Evolutionary conservation across 345 rosid genomes (phyloP), one percentile per base, ranked within the genome.

Genomic region (Euclidium syriacum): DNA sequence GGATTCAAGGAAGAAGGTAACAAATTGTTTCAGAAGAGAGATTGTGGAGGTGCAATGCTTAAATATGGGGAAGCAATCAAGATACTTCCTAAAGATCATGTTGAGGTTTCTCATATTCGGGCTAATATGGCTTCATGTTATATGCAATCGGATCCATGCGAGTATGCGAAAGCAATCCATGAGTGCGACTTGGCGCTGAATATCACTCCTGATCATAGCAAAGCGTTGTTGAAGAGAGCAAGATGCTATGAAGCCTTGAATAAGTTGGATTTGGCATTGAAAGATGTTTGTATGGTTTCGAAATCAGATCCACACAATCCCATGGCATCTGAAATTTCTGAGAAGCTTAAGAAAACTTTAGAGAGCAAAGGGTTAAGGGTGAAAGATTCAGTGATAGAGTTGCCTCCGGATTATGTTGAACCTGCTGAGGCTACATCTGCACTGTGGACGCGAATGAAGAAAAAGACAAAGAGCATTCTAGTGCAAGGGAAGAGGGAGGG

Each of bases 201-300:
- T 72, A 81, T 86, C 30, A 73, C 87, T 1, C 96, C 91, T 10
- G 82, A 76, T 58, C 81, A 80, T 68, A 73, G 78, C 56, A 88
- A 85, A 76, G 90, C 96, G 1, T 74, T 91, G 70, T 35, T 88
- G 55, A 91, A 91, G 77, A 81, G 96, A 71, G 90, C 96, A 1
- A 82, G 95, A 73, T 91, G 98, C 62, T 86, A 85, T 2, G 98
- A 91, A 72, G 87, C 89, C 10, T 76, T 91, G 85, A 86, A 86
- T 75, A 80, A 82, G 73, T 71, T 85, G 15, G 96, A 88, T 73
- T 82, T 85, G 56, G 89, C 96, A 0, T 53, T 86, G 36, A 79
- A 74, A 80, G 98, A 91, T 74, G 86, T 88, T 38, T 73, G 59
- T 59, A 17, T 62, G 34, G 96, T 91, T 63, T 76, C 88, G 46